Evolutionary conservation across 352 stramenopile genomes (phyloP).

Genomic region (Globisporangium canariense): DNA sequence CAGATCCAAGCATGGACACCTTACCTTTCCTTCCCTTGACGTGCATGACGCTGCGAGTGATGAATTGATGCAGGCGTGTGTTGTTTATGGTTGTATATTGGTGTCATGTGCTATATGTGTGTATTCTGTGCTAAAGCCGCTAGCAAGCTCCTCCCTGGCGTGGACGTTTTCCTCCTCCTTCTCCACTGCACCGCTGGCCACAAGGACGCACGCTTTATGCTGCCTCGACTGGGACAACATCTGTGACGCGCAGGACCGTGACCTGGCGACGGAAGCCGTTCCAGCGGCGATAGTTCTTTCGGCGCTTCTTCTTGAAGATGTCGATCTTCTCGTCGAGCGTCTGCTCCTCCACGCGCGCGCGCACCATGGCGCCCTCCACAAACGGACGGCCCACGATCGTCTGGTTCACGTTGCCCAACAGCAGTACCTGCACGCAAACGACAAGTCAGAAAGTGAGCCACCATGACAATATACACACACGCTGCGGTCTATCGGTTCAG

Average conservation of each 20-base stretch:
- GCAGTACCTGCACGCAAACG: constrained; percentile 41
- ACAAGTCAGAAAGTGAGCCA: not conserved
- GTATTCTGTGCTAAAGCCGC: not conserved
- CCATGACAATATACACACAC: not conserved
- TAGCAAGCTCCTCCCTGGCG: no score
- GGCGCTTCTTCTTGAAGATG: constrained; percentile 89
- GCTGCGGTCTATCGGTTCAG: not conserved
- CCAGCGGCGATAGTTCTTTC: constrained; percentile 89
- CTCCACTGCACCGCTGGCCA: not conserved
- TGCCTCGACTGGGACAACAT: constrained; percentile 59
- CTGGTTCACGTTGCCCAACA: constrained; percentile 82
- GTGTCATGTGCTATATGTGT: constrained; percentile 2
- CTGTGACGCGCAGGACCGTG: constrained; percentile 80
- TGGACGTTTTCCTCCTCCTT: no score
- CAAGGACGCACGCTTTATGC: not conserved
- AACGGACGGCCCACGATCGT: constrained; percentile 77
- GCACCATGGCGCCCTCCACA: constrained; percentile 66
- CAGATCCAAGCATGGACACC: not conserved
- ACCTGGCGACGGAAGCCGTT: constrained; percentile 86
- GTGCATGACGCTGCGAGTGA: no score
- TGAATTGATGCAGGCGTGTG: not conserved
- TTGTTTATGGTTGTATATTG: constrained; percentile 2
- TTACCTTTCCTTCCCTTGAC: not conserved
- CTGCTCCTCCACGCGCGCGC: constrained; percentile 82
- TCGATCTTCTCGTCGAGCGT: constrained; percentile 87